These are phyloP conservation scores for Cryptococcus hybrid DNA, from an alignment of 1,284 basidiomycete species.

Conservation along the genomic window DNA sequence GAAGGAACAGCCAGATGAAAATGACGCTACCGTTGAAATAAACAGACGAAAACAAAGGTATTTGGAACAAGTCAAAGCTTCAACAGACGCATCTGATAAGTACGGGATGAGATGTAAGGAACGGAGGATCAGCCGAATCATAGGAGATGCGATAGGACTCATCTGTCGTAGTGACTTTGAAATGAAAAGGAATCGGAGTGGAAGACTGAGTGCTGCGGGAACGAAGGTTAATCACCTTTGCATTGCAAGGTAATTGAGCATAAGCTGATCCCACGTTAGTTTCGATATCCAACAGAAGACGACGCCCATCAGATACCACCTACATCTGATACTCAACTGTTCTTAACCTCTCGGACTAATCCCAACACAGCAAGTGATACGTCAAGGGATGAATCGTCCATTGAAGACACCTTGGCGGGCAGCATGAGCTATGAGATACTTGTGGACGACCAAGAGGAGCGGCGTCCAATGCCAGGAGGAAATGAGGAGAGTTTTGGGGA, in stretches of 20 bases:
- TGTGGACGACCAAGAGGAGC: too few species aligned
- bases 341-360: too few species aligned
- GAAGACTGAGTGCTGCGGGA: background rate
- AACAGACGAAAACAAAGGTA: background rate
- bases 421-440: too few species aligned
- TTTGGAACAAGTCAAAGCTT: background rate
- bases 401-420: too few species aligned
- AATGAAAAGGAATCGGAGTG: background rate
- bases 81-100: background rate
- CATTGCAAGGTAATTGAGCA: background rate
- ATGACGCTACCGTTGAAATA: background rate
- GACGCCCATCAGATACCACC: too few species aligned
- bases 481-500: too few species aligned
- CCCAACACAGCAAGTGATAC: too few species aligned
- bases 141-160: background rate
- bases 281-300: too few species aligned
- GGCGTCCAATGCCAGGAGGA: too few species aligned
- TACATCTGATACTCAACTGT: too few species aligned
- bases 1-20: background rate
- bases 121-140: background rate
- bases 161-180: background rate
- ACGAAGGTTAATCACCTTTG: background rate
- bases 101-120: background rate
- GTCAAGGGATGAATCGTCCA: too few species aligned
- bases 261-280: too few species aligned